Evolutionary conservation across 805 yeast genomes (phyloP), one percentile per base, ranked within the genome.

Genomic region (Candida jianshihensis): DNA sequence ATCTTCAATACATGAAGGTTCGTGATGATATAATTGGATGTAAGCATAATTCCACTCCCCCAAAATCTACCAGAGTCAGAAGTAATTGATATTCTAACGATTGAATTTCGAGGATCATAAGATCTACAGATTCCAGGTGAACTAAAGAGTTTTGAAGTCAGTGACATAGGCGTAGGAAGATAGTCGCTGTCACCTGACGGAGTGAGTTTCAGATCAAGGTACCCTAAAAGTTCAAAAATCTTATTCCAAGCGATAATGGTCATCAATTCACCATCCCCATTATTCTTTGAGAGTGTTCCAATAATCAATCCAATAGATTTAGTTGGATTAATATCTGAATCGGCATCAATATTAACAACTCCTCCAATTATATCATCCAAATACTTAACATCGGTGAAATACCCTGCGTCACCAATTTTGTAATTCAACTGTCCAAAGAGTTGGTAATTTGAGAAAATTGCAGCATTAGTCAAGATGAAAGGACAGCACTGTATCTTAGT

Each of bases 211-310:
- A 47, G 25, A 4, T 37, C 43, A 5, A 33, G 20, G 20, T 42
- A 36, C 6, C 34, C 24, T 22, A 51, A 22, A 13, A 43, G 14
- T 7, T 35, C 28, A 17, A 51, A 39, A 13, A 53, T 44, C 15
- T 42, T 39, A 6, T 44, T 41, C 58, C 58, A 54, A 2, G 58
- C 52, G 3, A 42, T 40, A 14, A 52, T 43, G 6, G 44, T 17
- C 24, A 51, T 26, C 4, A 54, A 29, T 9, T 49, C 49, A n/a
- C 58, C 58, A 37, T 54, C 58, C 5, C 58, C 58, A 31, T 54
- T 54, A n/a, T 10, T 11, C 31, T 54, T 54, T 10, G 33, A 34
- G 7, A 54, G 14, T 11, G 36, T 26, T 1, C 58, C 58, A 25
- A 44, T 31, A 12, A 54, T 46, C 18, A 54, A 31, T 0, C 58